Evolutionary conservation across 306 rosid genomes (phyloP), one percentile per base, ranked within the genome.

Genomic region (Senna tora): DNA sequence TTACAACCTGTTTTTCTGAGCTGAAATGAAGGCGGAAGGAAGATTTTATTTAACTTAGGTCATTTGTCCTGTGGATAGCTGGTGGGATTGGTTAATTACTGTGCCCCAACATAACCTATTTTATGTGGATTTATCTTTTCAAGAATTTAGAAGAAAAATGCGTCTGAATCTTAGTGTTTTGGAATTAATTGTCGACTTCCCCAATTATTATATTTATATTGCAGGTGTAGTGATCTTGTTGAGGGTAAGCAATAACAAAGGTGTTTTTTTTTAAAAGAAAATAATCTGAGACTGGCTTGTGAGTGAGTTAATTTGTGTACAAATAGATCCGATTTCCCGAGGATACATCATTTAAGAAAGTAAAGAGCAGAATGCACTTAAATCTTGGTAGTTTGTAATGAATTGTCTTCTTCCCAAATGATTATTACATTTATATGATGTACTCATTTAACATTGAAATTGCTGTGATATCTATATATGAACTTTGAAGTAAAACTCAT

Each of bases 401-500:
- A 28, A 36, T 22, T 9, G 4, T 54, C 25, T 25, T 43, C 5
- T 33, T 73, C 25, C 50, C n/a, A 22, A 51, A 72, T 51, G 57
- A 9, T 51, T 74, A 8, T 16, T 4, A 17, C 30, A 9, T 57
- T 38, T 14, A 2, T n/a, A 9, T 56, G 21, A 15, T 4, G 2
- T 20, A 64, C 43, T 58, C 25, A 34, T 58, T 64, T 28, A 33
- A 34, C 46, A 12, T 73, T 75, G 38, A 46, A 71, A 61, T 41
- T 72, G 47, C 15, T 70, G 41, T 42, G 72, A 63, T 49, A 39
- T 67, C 22, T 33, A 42, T 38, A 42, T 34, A 30, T 60, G 72
- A 65, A 46, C 75, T 15, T n/a, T 55, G 69, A 72, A 39, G 81
- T 21, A 22, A 61, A 79, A 64, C 64, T 78, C 66, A 71, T 76